A percentile compares a stretch with the other conserved stretches of the same genome.
Conservation (phyloP, 1,284 basidiomycete species). For the Ustilago shanxiensis region DNA sequence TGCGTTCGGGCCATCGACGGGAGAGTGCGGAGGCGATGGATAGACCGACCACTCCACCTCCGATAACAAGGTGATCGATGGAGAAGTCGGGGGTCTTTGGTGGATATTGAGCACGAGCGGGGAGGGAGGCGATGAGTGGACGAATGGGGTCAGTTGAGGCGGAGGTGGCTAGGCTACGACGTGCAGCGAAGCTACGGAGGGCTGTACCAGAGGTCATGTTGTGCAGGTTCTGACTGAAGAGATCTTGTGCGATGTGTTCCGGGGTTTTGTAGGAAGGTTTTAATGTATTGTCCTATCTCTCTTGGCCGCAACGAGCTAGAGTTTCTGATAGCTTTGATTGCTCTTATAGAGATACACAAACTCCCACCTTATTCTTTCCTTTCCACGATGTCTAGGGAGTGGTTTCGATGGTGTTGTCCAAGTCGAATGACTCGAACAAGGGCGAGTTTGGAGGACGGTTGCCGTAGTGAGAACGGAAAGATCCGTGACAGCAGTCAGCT, state of each 20-base stretch:
- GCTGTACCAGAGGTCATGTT: slow-evolving; percentile 14
- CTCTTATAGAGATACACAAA: background rate
- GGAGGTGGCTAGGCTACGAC: slow-evolving; percentile 29
- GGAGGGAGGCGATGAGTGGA: slow-evolving; percentile 51
- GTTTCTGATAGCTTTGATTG: background rate
- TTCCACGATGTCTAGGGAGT: too few species aligned
- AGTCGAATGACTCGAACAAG: background rate
- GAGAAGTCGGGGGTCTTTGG: slow-evolving; percentile 76
- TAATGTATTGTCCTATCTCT: too few species aligned
- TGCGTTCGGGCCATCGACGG: slow-evolving; percentile 78
- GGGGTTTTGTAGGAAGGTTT: too few species aligned
- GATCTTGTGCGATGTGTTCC: too few species aligned
- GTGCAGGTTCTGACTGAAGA: too few species aligned
- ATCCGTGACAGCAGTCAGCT: slow-evolving; percentile 6
- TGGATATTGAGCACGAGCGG: slow-evolving; percentile 39
- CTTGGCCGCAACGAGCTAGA: background rate
- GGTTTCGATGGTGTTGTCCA: too few species aligned
- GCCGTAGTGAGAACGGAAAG: slow-evolving; percentile 8
- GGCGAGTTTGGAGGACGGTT: background rate
- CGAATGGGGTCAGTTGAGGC: slow-evolving; percentile 5
- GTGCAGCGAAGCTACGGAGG: background rate
- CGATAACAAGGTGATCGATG: slow-evolving; percentile 93
- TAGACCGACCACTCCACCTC: slow-evolving; percentile 90
- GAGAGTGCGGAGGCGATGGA: slow-evolving; percentile 84
- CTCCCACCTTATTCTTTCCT: background rate